These are phyloP conservation scores for Neurospora cerealis DNA, from an alignment of 495 filamentous ascomycete genomes.

Conservation along the genomic window DNA sequence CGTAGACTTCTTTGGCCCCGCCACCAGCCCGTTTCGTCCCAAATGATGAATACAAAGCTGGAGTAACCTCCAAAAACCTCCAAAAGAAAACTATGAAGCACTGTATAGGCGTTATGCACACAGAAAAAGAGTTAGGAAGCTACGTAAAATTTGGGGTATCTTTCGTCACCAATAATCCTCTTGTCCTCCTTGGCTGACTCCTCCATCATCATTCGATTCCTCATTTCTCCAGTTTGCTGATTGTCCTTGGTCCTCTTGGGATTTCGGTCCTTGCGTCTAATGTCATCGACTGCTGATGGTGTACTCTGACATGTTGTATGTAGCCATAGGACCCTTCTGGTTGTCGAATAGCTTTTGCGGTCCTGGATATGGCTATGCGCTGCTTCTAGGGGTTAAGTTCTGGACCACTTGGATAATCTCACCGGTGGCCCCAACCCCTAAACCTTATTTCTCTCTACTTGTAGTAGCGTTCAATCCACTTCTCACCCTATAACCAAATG, in stretches of 20 bases:
- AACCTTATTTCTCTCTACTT: neutral
- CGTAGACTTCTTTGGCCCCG: neutral
- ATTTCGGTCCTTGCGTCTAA: neutral
- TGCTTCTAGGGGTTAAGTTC: neutral
- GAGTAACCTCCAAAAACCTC: neutral
- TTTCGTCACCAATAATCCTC: neutral
- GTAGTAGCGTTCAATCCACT: slow-evolving; percentile 14
- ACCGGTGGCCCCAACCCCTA: neutral
- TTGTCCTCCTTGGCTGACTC: neutral
- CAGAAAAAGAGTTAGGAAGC: neutral
- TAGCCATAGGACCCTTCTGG: neutral
- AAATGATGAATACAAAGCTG: neutral
- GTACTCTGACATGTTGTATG: neutral
- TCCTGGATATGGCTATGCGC: neutral
- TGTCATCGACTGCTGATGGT: neutral
- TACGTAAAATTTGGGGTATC: neutral
- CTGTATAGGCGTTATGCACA: neutral
- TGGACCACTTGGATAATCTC: neutral
- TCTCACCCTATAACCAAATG: slow-evolving; percentile 9
- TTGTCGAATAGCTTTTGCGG: neutral
- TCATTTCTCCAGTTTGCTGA: neutral
- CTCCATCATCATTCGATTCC: neutral
- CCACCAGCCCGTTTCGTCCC: neutral
- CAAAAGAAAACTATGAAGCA: neutral
- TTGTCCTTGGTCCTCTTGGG: neutral